Base-by-base conservation (phyloP, 2,329 filamentous ascomycete species). In the Fusarium denticulatum region DNA sequence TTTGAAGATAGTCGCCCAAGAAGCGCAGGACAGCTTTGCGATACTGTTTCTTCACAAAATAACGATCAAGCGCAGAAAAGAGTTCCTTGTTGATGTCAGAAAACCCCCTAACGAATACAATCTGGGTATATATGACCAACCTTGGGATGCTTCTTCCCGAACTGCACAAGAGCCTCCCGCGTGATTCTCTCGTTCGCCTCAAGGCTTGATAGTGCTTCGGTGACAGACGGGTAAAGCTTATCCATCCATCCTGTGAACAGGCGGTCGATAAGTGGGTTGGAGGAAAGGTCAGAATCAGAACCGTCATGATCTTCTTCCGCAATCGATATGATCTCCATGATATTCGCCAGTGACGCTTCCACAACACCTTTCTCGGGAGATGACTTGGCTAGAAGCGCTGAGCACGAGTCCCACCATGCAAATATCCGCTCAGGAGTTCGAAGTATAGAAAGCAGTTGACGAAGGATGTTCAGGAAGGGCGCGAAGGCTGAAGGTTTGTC, bases 1-100 rank as follows among this genome's bases (percentile, higher is more conserved):
- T 88, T 71, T 92, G 89, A 42, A 96, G 88, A 73, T 94, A 95
- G 49, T 92, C 89, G 78, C 90, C 91, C 22, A 96, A 84, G 16
- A 96, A 86, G 24, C 88, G 88, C 36, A 95, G 82, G 14, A 90
- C 87, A 68, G 89, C 88, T 61, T 90, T 87, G 26, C 94, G 90
- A 67, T 90, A 88, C 26, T 89, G 86, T 70, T 87, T 90, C 70
- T 90, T 89, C 32, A 92, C 84, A 67, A 96, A 88, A 70, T 91
- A 91, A 49, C 86, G 85, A 77, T 95, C 88, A 28, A 96, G 82
- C 4, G 88, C 86, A 18, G 84, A 84, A 78, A 96, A 89, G 59
- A 96, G 89, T 67, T 91, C 87, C 88, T 92, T 71, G 4, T n/a
- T 22, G 40, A 14, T 18, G 45, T 72, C 32, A 75, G 63, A 40